These are phyloP conservation scores for Serendipita indica DNA, from an alignment of 768 basidiomycete genomes.

Conservation along the genomic window DNA sequence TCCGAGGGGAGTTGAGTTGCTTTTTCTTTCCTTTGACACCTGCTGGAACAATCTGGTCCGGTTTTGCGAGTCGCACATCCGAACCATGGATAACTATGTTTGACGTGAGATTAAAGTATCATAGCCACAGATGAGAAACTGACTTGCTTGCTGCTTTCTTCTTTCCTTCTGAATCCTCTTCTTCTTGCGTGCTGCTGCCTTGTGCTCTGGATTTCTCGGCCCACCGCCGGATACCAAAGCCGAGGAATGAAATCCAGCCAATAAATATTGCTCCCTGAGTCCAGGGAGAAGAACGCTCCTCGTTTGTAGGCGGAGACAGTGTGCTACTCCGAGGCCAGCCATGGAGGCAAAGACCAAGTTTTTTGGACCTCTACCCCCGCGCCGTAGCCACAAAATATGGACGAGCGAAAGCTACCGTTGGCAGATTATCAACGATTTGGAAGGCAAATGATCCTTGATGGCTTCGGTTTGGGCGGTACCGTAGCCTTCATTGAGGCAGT, in stretches of 20 bases:
- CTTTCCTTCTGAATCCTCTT: background rate
- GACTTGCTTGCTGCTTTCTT: no score
- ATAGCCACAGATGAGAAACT: background rate
- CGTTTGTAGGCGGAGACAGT: no score
- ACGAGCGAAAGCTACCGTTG: conserved; percentile 16
- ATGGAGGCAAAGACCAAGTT: no score
- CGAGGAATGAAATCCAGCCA: background rate
- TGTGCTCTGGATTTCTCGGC: background rate
- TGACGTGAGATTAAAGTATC: background rate
- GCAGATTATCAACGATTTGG: conserved; percentile 85
- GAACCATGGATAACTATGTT: background rate
- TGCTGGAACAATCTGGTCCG: no score
- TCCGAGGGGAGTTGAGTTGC: no score
- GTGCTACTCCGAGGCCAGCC: no score
- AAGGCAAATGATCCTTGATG: conserved; percentile 88
- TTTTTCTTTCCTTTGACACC: background rate
- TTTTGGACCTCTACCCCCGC: background rate
- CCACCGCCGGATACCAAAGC: background rate
- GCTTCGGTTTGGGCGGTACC: conserved; percentile 70
- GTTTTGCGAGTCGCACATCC: background rate
- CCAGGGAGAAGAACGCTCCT: background rate
- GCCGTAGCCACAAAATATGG: background rate
- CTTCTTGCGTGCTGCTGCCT: background rate
- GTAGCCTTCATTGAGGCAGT: background rate
- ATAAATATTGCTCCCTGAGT: background rate